A percentile compares a stretch with the other conserved stretches of the same genome.
These are phyloP conservation scores for Fusarium cyanostomum DNA, from an alignment of 2,329 filamentous ascomycete genomes.

Conservation along the genomic window DNA sequence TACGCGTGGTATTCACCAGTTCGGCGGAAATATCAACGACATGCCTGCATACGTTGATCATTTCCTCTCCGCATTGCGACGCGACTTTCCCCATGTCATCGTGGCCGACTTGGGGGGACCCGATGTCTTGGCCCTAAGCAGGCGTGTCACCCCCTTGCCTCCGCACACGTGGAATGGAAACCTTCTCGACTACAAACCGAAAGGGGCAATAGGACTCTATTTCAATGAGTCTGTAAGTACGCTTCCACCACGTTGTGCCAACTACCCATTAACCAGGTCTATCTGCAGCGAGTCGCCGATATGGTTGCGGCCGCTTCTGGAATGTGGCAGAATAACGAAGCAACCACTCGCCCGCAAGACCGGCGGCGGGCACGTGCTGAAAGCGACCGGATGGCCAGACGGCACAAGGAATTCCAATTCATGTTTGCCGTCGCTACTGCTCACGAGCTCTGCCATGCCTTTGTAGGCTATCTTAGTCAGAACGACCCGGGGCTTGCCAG, in stretches of 20 bases:
- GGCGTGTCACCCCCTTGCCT: neutral
- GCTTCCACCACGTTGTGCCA: neutral
- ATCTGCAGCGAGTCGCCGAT: neutral
- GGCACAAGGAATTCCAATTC: slow-evolving; percentile 13
- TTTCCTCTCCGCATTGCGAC: neutral
- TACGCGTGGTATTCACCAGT: neutral
- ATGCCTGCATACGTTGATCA: neutral
- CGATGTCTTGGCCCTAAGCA: neutral
- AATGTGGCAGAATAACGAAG: no score
- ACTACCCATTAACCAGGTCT: no score
- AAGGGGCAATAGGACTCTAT: neutral
- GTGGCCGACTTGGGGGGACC: neutral
- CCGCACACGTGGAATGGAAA: neutral
- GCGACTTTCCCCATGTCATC: neutral
- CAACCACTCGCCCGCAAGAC: neutral
- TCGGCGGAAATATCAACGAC: neutral
- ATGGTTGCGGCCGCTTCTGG: neutral
- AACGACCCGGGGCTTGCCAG: neutral
- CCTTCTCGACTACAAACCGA: neutral
- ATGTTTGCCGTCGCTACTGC: slow-evolving; percentile 6
- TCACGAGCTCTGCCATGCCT: slow-evolving; percentile 19
- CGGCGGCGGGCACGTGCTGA: neutral
- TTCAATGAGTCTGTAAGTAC: neutral
- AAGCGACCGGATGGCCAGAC: neutral
- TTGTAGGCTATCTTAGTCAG: slow-evolving; percentile 9